Evolutionary conservation across 768 basidiomycete genomes (phyloP), one percentile per base, ranked within the genome.

Genomic region (Tremella fuciformis): DNA sequence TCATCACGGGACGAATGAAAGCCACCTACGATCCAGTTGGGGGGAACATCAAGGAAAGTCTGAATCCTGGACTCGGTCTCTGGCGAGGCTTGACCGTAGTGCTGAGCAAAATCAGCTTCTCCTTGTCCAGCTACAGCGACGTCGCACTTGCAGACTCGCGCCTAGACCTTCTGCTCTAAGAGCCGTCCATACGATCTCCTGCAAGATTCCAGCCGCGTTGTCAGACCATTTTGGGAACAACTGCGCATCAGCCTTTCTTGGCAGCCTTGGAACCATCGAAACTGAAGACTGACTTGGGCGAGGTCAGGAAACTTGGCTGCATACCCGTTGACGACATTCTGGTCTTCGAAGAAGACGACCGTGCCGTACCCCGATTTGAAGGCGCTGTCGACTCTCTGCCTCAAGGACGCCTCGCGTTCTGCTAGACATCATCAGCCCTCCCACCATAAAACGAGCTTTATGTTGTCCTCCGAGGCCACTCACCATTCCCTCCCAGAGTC

Each of bases 281-380:
- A 8, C 13, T 6, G 37, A 8, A 18, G 1, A 58, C 66, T 55
- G 34, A 69, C 67, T 34, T 58, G 46, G n/a, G 53, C 56, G 38
- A 60, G 62, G 18, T 37, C 55, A 15, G 71, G 69, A 59, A 76
- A 71, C 55, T 70, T 65, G 16, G 52, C 62, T 9, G 51, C 50
- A 53, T 62, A 72, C 15, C 50, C 55, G 22, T 73, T 63, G 53
- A 76, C 40, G 18, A 69, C 72, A 34, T 66, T 64, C 52, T 77
- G 63, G 60, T 79, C 78, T 34, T 77, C 75, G 52, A 77, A 78
- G 66, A 78, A 70, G 22, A 78, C 55, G 52, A 79, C 70, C 19
- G 78, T 77, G 21, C 78, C 78, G 58, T 74, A 67, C 4, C 69
- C 76, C 9, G 63, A 57, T 11, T 34, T 34, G 29, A 34, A 34